Base-by-base conservation (phyloP, 768 basidiomycete genomes). In the Termitomyces sp. region DNA sequence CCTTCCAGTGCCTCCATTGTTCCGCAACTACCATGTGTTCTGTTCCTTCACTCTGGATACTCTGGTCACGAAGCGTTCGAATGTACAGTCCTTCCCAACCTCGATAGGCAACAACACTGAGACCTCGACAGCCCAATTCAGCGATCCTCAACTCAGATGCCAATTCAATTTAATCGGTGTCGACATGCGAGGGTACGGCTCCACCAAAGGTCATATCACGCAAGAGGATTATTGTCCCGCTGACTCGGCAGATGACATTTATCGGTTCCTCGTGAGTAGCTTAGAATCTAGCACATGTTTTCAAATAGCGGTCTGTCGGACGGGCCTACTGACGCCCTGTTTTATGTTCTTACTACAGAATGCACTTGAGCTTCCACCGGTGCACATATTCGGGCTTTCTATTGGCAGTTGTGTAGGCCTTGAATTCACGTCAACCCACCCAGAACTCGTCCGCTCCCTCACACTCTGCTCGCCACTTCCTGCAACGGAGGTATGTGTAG, bases 101-200 rank as follows among this genome's bases (percentile, higher is more conserved):
- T 36, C 20, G 30, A 24, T 9, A 13, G n/a, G 13, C 20, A 30
- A 30, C 33, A n/a, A 24, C 18, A 51, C 8, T 53, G 40, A 40
- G 3, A 52, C 14, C 38, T 24, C 12, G 10, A 38, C 54, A 69
- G 68, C 54, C 12, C 69, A 70, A 48, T 70, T 67, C 52, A 59
- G 53, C 16, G 69, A 72, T 54, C 60, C 67, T 10, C 59, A 43
- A 18, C 64, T 71, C 5, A 54, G 69, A 30, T 44, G 59, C 33
- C 61, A 51, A 12, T 71, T 70, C 61, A 72, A 70, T 59, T 64
- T 72, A 10, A 65, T 72, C 13, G 66, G 65, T 1, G 57, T 72
- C 18, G 69, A 71, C 54, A 62, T 68, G 57, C 60, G 65, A 36
- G 64, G 57, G 16, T 66, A 66, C 54, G 70, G 70, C n/a, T 46